phyloP scores from a whole-genome alignment of 1,284 basidiomycete species.

The Trichosporon inkin region DNA sequence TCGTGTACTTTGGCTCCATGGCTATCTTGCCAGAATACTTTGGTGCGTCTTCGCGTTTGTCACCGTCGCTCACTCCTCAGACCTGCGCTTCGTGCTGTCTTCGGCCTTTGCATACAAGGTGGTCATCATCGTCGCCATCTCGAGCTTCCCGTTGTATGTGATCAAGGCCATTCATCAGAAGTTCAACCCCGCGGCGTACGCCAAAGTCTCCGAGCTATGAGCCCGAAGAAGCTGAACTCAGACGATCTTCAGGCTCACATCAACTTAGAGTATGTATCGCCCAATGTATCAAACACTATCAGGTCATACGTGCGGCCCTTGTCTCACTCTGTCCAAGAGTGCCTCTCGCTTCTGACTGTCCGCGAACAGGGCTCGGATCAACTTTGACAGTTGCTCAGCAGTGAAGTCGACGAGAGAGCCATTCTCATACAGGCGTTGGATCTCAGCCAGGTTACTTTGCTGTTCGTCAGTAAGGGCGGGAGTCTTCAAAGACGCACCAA shows the following conservation, averaged over 20 bases:
- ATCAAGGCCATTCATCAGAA: slow-evolving; percentile 82
- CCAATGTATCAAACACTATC: too few relatives aligned
- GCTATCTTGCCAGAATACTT: slow-evolving; percentile 95
- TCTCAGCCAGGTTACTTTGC: slow-evolving; percentile 79
- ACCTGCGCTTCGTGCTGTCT: slow-evolving; percentile 87
- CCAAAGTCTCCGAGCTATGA: slow-evolving; percentile 62
- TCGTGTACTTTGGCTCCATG: slow-evolving; percentile 88
- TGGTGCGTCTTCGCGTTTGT: slow-evolving; percentile 56
- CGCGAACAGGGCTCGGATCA: slow-evolving; percentile 84
- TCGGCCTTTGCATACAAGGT: slow-evolving; percentile 91
- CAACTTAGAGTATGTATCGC: too few relatives aligned
- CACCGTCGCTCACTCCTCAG: slow-evolving; percentile 51
- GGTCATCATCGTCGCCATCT: slow-evolving; percentile 87
- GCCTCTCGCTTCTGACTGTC: slow-evolving; percentile 70
- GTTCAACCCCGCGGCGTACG: slow-evolving; percentile 88
- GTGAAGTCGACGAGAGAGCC: slow-evolving; percentile 88
- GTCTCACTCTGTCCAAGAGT: slow-evolving; percentile 34
- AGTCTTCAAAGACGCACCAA: slow-evolving; percentile 58
- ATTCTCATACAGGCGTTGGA: slow-evolving; percentile 86
- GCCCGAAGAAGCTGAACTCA: background rate
- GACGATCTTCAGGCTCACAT: too few relatives aligned
- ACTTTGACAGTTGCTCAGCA: slow-evolving; percentile 70
- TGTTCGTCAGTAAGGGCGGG: background rate
- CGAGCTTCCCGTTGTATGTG: slow-evolving; percentile 83
- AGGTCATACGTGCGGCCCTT: background rate